A percentile compares a stretch with the other conserved stretches of the same genome.
These are phyloP conservation scores for Trichoderma sp. DNA, from an alignment of 2,329 filamentous ascomycete species.

Conservation along the genomic window DNA sequence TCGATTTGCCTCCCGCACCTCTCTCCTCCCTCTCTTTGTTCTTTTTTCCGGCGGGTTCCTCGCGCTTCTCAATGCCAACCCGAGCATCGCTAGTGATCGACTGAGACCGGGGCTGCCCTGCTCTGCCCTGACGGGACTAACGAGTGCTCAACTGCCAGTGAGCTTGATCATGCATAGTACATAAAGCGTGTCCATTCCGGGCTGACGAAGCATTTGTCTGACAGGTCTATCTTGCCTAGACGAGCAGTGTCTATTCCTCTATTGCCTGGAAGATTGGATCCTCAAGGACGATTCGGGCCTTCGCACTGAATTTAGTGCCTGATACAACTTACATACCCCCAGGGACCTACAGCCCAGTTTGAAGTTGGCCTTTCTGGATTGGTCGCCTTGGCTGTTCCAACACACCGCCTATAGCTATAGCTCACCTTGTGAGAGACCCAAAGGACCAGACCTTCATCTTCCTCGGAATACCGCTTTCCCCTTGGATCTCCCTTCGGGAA, in stretches of 20 bases:
- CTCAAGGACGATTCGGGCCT: slow-evolving; percentile 20
- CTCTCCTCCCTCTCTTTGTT: background rate
- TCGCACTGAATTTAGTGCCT: slow-evolving; percentile 22
- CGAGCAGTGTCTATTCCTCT: slow-evolving; percentile 15
- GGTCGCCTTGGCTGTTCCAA: slow-evolving; percentile 17
- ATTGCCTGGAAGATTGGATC: slow-evolving; percentile 15
- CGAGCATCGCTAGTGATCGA: slow-evolving; percentile 16
- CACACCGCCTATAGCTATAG: slow-evolving; percentile 19
- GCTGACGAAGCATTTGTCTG: slow-evolving; percentile 18
- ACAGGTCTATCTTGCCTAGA: slow-evolving; percentile 20
- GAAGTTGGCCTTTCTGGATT: slow-evolving; percentile 19
- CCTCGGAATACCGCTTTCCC: slow-evolving; percentile 10
- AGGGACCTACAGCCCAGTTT: slow-evolving; percentile 12
- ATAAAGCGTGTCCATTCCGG: slow-evolving; percentile 20
- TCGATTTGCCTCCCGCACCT: slow-evolving; percentile 1
- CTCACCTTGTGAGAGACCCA: slow-evolving; percentile 14
- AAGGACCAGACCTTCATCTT: slow-evolving; percentile 17
- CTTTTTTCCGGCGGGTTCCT: background rate
- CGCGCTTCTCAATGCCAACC: slow-evolving; percentile 14
- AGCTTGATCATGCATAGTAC: slow-evolving; percentile 20
- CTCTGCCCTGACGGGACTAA: background rate
- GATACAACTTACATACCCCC: slow-evolving; percentile 16
- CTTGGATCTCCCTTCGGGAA: slow-evolving; percentile 15
- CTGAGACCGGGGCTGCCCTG: slow-evolving; percentile 20
- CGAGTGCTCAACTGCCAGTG: slow-evolving; percentile 8